A percentile compares a stretch with the other conserved stretches of the same genome.
Evolutionary conservation across 2,329 filamentous ascomycete species (phyloP).

Genomic region (Colletotrichum neosansevieriae): DNA sequence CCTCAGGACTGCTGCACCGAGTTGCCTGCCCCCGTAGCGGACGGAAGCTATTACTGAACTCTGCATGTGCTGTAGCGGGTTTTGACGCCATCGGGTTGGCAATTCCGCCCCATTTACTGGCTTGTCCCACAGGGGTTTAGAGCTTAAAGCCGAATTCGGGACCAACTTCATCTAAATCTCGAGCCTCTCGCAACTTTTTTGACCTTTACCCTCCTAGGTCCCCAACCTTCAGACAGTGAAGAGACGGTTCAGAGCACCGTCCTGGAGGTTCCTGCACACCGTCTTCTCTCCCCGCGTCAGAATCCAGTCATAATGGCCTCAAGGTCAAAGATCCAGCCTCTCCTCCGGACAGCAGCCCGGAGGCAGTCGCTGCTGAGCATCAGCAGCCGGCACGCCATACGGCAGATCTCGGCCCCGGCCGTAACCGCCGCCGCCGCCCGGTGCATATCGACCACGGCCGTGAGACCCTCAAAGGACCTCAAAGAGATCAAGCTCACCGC

Average conservation of each 20-base stretch:
- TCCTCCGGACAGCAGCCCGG: conserved; percentile 40
- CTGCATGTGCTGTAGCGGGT: conserved; percentile 12
- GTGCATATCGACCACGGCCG: conserved; percentile 36
- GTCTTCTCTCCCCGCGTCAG: conserved; percentile 8
- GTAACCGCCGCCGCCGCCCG: conserved; percentile 22
- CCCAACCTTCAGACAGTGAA: not conserved
- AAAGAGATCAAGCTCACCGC: conserved; percentile 76
- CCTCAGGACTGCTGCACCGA: conserved; percentile 12
- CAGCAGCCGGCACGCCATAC: conserved; percentile 28
- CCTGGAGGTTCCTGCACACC: not conserved
- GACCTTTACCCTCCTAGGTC: not conserved
- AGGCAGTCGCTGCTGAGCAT: conserved; percentile 37
- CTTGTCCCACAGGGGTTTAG: conserved; percentile 10
- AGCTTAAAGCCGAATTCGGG: conserved; percentile 38
- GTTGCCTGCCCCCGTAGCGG: not conserved
- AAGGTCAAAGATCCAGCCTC: conserved; percentile 41
- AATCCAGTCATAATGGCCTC: conserved; percentile 38
- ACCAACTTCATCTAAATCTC: conserved; percentile 8
- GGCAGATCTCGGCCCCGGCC: conserved; percentile 32
- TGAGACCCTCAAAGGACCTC: conserved; percentile 20
- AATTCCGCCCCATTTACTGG: conserved; percentile 18
- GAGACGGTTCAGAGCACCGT: conserved; percentile 2
- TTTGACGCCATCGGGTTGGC: conserved; percentile 11
- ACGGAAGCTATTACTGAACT: conserved; percentile 11
- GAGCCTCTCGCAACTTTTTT: conserved; percentile 24